These are phyloP conservation scores for Coprinopsis cinerea DNA, from an alignment of 768 basidiomycete genomes.

Conservation along the genomic window DNA sequence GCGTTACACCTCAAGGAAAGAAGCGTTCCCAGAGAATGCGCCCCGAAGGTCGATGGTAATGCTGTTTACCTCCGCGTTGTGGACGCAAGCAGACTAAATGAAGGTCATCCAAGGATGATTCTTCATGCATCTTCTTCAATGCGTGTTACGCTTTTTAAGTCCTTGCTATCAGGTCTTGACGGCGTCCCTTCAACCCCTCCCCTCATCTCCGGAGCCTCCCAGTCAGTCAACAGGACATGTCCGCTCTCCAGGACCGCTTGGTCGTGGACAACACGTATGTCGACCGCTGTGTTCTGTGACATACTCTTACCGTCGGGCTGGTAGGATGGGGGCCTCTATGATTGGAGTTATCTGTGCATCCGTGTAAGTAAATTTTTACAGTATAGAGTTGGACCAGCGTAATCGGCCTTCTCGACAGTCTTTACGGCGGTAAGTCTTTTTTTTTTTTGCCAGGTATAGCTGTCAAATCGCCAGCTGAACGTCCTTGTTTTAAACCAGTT, in stretches of 20 bases:
- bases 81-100: slow-evolving; percentile 4
- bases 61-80: slow-evolving; percentile 10
- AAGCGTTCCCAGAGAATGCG: slow-evolving; percentile 10
- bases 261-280: slow-evolving; percentile 34
- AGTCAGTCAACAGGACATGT: slow-evolving; percentile 14
- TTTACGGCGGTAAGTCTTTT: slow-evolving; percentile 44
- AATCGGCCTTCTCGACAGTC: slow-evolving; percentile 21
- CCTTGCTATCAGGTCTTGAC: slow-evolving; percentile 13
- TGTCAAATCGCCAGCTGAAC: not conserved
- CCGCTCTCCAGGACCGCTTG: slow-evolving; percentile 12
- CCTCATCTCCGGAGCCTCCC: slow-evolving; percentile 9
- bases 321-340: slow-evolving; percentile 46
- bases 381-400: not conserved
- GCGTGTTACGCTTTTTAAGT: slow-evolving; percentile 19
- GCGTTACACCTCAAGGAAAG: slow-evolving; percentile 8
- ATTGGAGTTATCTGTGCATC: slow-evolving; percentile 45
- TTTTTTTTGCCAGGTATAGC: not conserved
- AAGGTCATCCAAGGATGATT: slow-evolving; percentile 10
- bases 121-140: slow-evolving; percentile 13
- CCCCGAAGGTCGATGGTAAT: slow-evolving; percentile 4
- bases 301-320: slow-evolving; percentile 2
- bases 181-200: slow-evolving; percentile 15
- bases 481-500: slow-evolving; percentile 26
- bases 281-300: not conserved
- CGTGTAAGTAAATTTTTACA: slow-evolving; percentile 27